Evolutionary conservation across 2,329 filamentous ascomycete species (phyloP).

Genomic region (Botryotinia narcissicola): DNA sequence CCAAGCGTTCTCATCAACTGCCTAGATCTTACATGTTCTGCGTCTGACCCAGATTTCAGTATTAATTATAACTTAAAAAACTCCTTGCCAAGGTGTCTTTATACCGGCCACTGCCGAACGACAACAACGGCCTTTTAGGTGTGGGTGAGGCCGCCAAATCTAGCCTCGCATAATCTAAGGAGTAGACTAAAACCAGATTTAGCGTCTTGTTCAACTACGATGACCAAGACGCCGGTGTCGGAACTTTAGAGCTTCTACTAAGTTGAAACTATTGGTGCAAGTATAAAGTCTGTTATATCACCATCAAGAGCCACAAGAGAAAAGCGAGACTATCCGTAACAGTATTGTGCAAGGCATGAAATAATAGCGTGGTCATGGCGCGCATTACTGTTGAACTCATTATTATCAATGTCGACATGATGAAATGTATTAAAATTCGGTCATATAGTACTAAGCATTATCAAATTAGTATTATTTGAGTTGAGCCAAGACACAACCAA

Average conservation of each 20-base stretch:
- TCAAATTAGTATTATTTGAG: not conserved
- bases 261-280: not conserved
- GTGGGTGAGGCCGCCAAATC: not conserved
- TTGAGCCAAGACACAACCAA: not conserved
- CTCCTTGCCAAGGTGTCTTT: not conserved
- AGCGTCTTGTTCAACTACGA: not conserved
- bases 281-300: fast-evolving
- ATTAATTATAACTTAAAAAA: not conserved
- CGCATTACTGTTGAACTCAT: not conserved
- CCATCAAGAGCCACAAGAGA: not conserved
- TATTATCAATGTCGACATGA: not conserved
- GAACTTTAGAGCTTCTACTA: not conserved
- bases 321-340: not conserved
- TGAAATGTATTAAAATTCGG: not conserved
- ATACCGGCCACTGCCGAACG: not conserved
- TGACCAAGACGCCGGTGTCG: not conserved
- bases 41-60: not conserved
- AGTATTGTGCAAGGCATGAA: not conserved
- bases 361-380: not conserved
- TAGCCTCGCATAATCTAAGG: not conserved
- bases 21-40: no score
- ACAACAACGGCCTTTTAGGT: not conserved
- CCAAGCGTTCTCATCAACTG: not conserved
- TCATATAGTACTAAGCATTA: not conserved
- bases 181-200: not conserved